A percentile compares a stretch with the other conserved stretches of the same genome.
Evolutionary conservation across 306 rosid genomes (phyloP).

Genomic region (Calophaca sinica): DNA sequence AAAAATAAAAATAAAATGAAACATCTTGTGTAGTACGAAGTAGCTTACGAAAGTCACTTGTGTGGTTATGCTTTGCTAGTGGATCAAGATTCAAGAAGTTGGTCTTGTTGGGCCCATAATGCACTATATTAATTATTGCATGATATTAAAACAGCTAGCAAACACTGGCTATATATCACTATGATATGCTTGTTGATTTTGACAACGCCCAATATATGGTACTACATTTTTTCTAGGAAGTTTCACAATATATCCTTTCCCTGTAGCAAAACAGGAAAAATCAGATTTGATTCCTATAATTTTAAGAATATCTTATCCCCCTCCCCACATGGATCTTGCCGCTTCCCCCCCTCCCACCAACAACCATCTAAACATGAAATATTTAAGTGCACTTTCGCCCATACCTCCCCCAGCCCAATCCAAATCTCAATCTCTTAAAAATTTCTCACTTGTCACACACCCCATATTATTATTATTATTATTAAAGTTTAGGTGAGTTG

Average conservation of each 20-base stretch:
- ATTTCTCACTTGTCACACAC: conserved; percentile 22
- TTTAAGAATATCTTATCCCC: conserved; percentile 33
- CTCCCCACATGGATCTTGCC: conserved; percentile 78
- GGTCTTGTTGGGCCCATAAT: conserved; percentile 35
- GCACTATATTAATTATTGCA: conserved; percentile 31
- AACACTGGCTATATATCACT: conserved; percentile 43
- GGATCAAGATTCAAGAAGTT: conserved; percentile 42
- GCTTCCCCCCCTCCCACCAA: conserved; percentile 59
- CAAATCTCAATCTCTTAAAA: conserved; percentile 14
- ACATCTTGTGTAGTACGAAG: conserved; percentile 33
- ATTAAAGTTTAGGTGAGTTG: too few relatives aligned
- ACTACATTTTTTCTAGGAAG: conserved; percentile 51
- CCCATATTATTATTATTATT: not conserved
- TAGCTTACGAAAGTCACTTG: conserved; percentile 46
- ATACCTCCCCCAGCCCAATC: conserved; percentile 37
- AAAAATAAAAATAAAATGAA: too few relatives aligned
- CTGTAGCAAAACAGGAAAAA: conserved; percentile 39
- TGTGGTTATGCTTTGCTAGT: not conserved
- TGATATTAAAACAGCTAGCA: conserved; percentile 56
- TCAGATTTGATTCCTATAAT: conserved; percentile 48
- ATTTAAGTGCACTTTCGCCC: conserved; percentile 58
- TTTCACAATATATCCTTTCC: conserved; percentile 45
- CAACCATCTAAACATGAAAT: conserved; percentile 51
- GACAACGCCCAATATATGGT: conserved; percentile 10
- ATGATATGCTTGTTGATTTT: conserved; percentile 54